Conservation (phyloP, 2,329 filamentous ascomycete genomes). For the Fusarium coffeatum region DNA sequence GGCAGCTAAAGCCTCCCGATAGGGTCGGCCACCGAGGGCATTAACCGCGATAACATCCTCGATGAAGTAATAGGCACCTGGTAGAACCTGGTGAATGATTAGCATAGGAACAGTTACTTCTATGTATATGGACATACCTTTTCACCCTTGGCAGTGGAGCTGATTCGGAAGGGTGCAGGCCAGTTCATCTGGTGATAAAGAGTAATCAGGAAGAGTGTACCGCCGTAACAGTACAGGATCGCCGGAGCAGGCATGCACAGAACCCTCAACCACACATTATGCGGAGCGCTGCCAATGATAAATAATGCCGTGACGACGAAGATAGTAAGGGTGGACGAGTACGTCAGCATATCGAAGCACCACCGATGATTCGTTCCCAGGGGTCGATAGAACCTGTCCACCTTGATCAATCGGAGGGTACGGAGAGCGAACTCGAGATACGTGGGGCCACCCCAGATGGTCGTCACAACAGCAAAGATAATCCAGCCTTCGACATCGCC, state of each 20-base stretch:
- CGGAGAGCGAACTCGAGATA: constrained; percentile 65
- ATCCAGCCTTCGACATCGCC: constrained; percentile 54
- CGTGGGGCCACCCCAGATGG: constrained; percentile 66
- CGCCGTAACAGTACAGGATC: constrained; percentile 61
- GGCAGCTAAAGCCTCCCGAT: constrained; percentile 56
- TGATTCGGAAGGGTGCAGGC: constrained; percentile 70
- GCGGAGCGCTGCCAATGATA: constrained; percentile 63
- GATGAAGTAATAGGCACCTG: constrained; percentile 72
- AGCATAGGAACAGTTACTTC: constrained; percentile 38
- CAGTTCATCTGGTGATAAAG: constrained; percentile 53
- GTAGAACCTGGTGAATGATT: constrained; percentile 59
- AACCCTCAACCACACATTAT: constrained; percentile 61
- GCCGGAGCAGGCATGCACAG: constrained; percentile 64
- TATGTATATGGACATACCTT: constrained; percentile 41
- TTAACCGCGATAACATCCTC: constrained; percentile 77
- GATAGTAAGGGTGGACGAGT: constrained; percentile 60
- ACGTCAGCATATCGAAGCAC: constrained; percentile 63
- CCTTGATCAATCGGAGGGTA: constrained; percentile 60
- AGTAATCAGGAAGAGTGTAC: constrained; percentile 54
- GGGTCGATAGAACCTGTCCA: constrained; percentile 62
- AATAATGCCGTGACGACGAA: constrained; percentile 62
- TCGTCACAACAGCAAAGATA: constrained; percentile 65
- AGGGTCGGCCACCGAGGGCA: constrained; percentile 64
- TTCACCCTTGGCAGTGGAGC: constrained; percentile 69
- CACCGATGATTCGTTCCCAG: constrained; percentile 59